Evolutionary conservation across 495 filamentous ascomycete genomes (phyloP).

Genomic region (Neurospora cerealis): DNA sequence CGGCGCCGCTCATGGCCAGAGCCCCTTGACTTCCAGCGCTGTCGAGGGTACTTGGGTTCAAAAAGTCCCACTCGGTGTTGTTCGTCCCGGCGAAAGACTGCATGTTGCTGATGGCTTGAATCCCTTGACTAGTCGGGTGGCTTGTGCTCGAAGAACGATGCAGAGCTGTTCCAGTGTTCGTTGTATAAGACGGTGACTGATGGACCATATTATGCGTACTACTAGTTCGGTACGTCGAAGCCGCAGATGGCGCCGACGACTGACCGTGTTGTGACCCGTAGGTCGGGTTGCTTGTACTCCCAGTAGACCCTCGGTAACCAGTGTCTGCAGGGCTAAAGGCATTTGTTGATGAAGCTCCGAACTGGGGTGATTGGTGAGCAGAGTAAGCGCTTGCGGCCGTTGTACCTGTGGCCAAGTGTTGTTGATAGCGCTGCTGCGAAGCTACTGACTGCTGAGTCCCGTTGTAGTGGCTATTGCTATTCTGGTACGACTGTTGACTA

Average conservation of each 20-base stretch:
- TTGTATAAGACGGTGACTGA: slow-evolving; percentile 26
- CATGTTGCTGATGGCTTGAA: slow-evolving; percentile 16
- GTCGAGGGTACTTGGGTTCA: slow-evolving; percentile 30
- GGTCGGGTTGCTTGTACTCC: slow-evolving; percentile 14
- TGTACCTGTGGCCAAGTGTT: slow-evolving; percentile 28
- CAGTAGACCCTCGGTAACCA: slow-evolving; percentile 28
- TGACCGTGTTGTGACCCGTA: slow-evolving; percentile 30
- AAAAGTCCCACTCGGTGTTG: slow-evolving; percentile 23
- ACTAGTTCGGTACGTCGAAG: slow-evolving; percentile 21
- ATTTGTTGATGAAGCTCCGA: slow-evolving; percentile 27
- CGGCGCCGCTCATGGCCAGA: slow-evolving; percentile 10
- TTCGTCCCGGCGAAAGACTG: slow-evolving; percentile 13
- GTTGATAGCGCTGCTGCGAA: slow-evolving; percentile 32
- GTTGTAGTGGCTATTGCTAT: slow-evolving; percentile 21
- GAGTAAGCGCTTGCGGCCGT: slow-evolving; percentile 26
- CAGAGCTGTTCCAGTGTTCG: slow-evolving; percentile 6
- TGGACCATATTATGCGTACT: slow-evolving; percentile 26
- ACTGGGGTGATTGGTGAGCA: slow-evolving; percentile 34
- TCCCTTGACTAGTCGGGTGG: slow-evolving; percentile 14
- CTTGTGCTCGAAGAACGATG: slow-evolving; percentile 15
- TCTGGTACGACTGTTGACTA: slow-evolving; percentile 13
- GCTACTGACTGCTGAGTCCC: slow-evolving; percentile 15
- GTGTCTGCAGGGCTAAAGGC: slow-evolving; percentile 25
- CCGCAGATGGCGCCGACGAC: slow-evolving; percentile 25
- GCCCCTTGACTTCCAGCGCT: slow-evolving; percentile 18